Evolutionary conservation across 2,329 filamentous ascomycete genomes (phyloP).

Genomic region (Dactylellina cionopaga): DNA sequence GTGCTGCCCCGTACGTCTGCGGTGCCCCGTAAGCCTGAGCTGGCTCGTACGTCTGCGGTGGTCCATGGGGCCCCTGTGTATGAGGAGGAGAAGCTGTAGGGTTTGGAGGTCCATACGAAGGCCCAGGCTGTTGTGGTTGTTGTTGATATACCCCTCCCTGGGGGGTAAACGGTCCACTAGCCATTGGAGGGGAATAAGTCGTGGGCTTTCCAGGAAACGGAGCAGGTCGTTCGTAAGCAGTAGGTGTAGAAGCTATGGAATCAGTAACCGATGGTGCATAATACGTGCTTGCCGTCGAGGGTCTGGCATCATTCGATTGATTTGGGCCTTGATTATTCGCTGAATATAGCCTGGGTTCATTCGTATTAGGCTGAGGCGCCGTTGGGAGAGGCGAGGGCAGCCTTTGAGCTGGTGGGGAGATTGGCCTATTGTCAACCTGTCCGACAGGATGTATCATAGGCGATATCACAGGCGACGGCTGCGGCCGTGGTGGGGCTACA

Average conservation of each 20-base stretch:
- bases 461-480: slow-evolving; percentile 39
- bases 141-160: slow-evolving; percentile 38
- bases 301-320: too few species aligned
- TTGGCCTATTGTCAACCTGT: slow-evolving; percentile 33
- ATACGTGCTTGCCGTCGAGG: slow-evolving; percentile 10
- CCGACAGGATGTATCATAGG: slow-evolving; percentile 35
- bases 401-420: slow-evolving; percentile 45
- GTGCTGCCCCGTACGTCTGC: too few species aligned
- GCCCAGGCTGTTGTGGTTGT: slow-evolving; percentile 25
- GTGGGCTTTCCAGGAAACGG: slow-evolving; percentile 29
- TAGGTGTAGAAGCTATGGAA: slow-evolving; percentile 38
- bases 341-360: slow-evolving; percentile 2
- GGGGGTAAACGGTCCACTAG: slow-evolving; percentile 32
- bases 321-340: slow-evolving; percentile 2
- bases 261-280: slow-evolving; percentile 36
- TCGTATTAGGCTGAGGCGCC: not conserved
- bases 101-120: slow-evolving; percentile 12
- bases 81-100: slow-evolving; percentile 4
- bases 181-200: slow-evolving; percentile 31
- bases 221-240: slow-evolving; percentile 29
- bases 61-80: not conserved
- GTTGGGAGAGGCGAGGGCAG: slow-evolving; percentile 39
- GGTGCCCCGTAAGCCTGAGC: too few species aligned
- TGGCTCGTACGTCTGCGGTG: too few species aligned
- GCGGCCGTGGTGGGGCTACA: slow-evolving; percentile 29